phyloP scores from a whole-genome alignment of 352 stramenopile genomes.

The Pythium brassicae region DNA sequence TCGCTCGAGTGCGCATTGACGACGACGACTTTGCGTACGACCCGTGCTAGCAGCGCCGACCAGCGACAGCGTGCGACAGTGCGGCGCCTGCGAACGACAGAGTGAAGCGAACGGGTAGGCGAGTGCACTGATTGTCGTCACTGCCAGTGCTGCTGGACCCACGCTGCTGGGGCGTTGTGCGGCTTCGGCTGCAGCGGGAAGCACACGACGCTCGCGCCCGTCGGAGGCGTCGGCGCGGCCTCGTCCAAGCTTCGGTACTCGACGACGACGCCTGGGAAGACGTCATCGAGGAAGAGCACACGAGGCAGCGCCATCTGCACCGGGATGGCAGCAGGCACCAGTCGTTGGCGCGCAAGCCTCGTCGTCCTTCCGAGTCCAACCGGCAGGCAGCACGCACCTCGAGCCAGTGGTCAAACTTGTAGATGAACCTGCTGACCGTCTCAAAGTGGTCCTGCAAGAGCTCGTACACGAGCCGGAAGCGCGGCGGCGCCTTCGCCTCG shows the following conservation, averaged over 20 bases:
- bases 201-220: slow-evolving; percentile 52
- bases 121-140: no score
- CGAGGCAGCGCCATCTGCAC: slow-evolving; percentile 35
- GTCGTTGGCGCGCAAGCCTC: no score
- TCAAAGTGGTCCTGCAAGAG: slow-evolving; percentile 36
- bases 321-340: background rate
- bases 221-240: slow-evolving; percentile 15
- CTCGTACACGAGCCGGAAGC: slow-evolving; percentile 24
- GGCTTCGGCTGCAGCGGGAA: slow-evolving; percentile 82
- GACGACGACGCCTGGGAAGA: slow-evolving; percentile 46
- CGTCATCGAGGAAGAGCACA: slow-evolving; percentile 36
- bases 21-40: slow-evolving; percentile 87
- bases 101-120: background rate
- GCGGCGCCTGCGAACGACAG: no score
- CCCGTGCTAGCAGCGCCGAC: slow-evolving; percentile 24
- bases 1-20: slow-evolving; percentile 89
- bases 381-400: slow-evolving; percentile 43
- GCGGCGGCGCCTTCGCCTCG: slow-evolving; percentile 2
- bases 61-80: background rate
- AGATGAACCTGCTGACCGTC: slow-evolving; percentile 46
- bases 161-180: slow-evolving; percentile 39
- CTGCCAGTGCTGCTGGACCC: slow-evolving; percentile 46
- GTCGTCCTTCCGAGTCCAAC: no score
- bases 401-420: slow-evolving; percentile 88
- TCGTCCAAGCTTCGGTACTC: slow-evolving; percentile 58